Conservation (phyloP, 2,329 filamentous ascomycete genomes). For the Aspergillus pseudoglaucus region DNA sequence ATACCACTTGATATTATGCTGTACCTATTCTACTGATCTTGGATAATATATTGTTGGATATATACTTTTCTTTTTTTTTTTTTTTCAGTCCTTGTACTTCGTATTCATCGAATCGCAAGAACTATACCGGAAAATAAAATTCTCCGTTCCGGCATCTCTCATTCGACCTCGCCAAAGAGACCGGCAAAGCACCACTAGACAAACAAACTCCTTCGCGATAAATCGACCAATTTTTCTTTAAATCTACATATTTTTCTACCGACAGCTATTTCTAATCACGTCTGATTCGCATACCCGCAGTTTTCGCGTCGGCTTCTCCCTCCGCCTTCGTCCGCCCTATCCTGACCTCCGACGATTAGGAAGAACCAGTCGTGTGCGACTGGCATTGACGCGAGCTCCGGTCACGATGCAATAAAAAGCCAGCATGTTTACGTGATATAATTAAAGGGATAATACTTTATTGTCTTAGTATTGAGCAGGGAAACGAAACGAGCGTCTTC, state of each 20-base stretch:
- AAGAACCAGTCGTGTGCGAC: not conserved
- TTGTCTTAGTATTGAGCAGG: not conserved
- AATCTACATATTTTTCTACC: too few relatives aligned
- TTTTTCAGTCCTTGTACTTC: not conserved
- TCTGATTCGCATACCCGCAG: not conserved
- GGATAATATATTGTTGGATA: not conserved
- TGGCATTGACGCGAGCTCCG: not conserved
- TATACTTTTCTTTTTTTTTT: not conserved
- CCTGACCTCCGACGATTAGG: not conserved
- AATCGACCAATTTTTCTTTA: not conserved
- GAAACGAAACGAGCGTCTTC: not conserved
- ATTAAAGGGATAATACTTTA: not conserved
- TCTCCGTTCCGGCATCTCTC: slow-evolving; percentile 6
- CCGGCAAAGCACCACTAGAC: not conserved
- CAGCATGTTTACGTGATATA: slow-evolving; percentile 10
- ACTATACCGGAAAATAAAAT: slow-evolving; percentile 11
- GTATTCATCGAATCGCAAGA: not conserved
- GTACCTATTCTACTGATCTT: not conserved
- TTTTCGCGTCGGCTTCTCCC: not conserved
- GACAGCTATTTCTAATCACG: not conserved
- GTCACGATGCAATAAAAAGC: slow-evolving; percentile 14
- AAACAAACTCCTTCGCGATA: not conserved
- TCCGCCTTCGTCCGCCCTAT: not conserved
- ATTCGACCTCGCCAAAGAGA: not conserved
- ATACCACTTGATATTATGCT: slow-evolving; percentile 10